Base-by-base conservation (phyloP, 805 yeast genomes). In the Candida coleopterorum region DNA sequence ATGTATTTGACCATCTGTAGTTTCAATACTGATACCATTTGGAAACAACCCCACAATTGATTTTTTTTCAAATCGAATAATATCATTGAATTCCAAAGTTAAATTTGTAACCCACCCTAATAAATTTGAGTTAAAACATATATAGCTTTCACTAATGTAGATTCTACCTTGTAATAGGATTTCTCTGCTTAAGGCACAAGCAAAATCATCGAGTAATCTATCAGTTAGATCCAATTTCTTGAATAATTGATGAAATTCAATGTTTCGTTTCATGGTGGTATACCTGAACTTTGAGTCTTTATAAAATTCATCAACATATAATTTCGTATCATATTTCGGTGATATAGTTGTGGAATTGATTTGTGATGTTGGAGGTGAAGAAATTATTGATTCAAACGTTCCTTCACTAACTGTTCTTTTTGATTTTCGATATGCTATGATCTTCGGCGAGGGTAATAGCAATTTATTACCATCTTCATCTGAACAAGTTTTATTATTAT, bases 81-180 rank as follows among this genome's bases (percentile, higher is more conserved):
- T 76, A 38, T 87, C 95, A 32, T 72, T 75, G 46, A 80, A 73
- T 0, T 86, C 79, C 14, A 93, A 72, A 3, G 82, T 74, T 25
- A 89, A 62, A 44, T 76, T 84, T 8, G 96, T 86, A 9, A 87
- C 84, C 95, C 96, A 89, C 1, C 96, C 96, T 30, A 90, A 62
- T 26, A 93, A 67, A 47, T 82, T 83, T 6, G 96, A 83, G 53
- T 87, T 81, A 69, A 93, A 93, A 53, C 96, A 86, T 4, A 90
- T 53, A 50, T 81, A 77, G 35, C 74, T 72, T 45, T 85, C 89
- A 14, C 95, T 76, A 7, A 93, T 71, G 53, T 85, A 93, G 18
- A 93, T 49, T 34, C 95, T 68, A 3, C 98, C 98, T 52, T 93
- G 97, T 8, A 87, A 62, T 22, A 90, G 65, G 33, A 88, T 85